These are phyloP conservation scores for Alternaria brassicicola DNA, from an alignment of 2,329 filamentous ascomycete species.

Conservation along the genomic window DNA sequence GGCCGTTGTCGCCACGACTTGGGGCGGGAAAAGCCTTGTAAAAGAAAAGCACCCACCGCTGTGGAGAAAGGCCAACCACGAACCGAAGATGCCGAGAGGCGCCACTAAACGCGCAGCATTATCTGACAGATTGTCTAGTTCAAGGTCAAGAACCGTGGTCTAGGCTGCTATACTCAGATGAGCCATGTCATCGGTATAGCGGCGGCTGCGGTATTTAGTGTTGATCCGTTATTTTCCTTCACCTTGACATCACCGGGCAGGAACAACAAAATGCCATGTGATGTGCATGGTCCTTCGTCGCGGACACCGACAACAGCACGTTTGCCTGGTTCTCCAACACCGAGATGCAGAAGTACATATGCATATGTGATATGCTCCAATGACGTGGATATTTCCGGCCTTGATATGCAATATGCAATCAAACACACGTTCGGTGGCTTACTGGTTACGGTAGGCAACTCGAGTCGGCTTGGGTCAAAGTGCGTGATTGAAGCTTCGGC, in stretches of 20 bases:
- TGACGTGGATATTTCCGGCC: slow-evolving; percentile 11
- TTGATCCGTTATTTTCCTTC: not conserved
- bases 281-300: slow-evolving; percentile 4
- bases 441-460: slow-evolving; percentile 11
- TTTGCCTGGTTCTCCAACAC: slow-evolving; percentile 5
- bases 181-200: slow-evolving; percentile 20
- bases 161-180: slow-evolving; percentile 6
- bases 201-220: slow-evolving; percentile 1
- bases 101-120: slow-evolving; percentile 12
- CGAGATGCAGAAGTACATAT: slow-evolving; percentile 5
- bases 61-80: slow-evolving; percentile 5
- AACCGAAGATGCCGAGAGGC: slow-evolving; percentile 13
- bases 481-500: slow-evolving; percentile 13
- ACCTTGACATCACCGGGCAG: slow-evolving; percentile 11
- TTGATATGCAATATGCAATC: not conserved
- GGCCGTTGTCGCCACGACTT: slow-evolving; percentile 29
- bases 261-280: slow-evolving; percentile 12
- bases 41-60: slow-evolving; percentile 14
- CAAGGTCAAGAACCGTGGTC: slow-evolving; percentile 11
- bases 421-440: slow-evolving; percentile 14
- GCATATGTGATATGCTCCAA: slow-evolving; percentile 9
- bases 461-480: slow-evolving; percentile 2
- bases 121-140: slow-evolving; percentile 8
- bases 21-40: slow-evolving; percentile 30
- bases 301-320: slow-evolving; percentile 12